Conservation (phyloP, 2,329 filamentous ascomycete species). For the Elsinoe necatrix region DNA sequence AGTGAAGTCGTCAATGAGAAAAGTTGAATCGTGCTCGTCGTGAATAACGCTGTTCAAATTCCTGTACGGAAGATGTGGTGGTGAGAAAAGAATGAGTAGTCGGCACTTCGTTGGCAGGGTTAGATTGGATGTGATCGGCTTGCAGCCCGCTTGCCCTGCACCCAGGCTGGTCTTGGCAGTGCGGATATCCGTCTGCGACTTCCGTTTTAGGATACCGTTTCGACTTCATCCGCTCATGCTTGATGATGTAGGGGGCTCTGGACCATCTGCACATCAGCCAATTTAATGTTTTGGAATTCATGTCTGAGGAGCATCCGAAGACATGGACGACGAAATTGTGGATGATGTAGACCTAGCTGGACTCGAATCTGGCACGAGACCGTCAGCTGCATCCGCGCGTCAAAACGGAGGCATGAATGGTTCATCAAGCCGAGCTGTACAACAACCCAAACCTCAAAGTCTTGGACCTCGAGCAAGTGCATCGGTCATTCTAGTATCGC, state of each 20-base stretch:
- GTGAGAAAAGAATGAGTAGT: background rate
- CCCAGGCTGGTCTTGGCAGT: background rate
- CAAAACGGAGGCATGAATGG: conserved; percentile 21
- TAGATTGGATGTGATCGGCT: conserved; percentile 13
- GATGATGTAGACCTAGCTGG: conserved; percentile 33
- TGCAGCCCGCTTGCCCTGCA: conserved; percentile 2
- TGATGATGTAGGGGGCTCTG: background rate
- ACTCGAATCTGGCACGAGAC: conserved; percentile 31
- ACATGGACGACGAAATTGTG: conserved; percentile 42
- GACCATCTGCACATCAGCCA: background rate
- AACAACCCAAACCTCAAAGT: conserved; percentile 85
- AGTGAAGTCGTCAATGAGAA: background rate
- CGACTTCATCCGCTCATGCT: conserved; percentile 12
- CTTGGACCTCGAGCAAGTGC: conserved; percentile 58
- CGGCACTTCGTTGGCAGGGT: conserved; percentile 2
- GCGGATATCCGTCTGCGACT: background rate
- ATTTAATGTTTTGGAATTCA: background rate
- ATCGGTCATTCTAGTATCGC: conserved; percentile 79
- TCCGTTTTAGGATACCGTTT: conserved; percentile 11
- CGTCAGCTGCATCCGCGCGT: conserved; percentile 21
- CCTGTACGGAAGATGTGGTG: background rate
- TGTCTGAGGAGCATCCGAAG: background rate
- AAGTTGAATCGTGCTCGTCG: background rate
- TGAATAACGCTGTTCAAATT: background rate
- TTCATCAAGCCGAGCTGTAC: conserved; percentile 44